A percentile compares a stretch with the other conserved stretches of the same genome.
Conservation (phyloP, 2,329 filamentous ascomycete species). For the Fusarium tupiense region DNA sequence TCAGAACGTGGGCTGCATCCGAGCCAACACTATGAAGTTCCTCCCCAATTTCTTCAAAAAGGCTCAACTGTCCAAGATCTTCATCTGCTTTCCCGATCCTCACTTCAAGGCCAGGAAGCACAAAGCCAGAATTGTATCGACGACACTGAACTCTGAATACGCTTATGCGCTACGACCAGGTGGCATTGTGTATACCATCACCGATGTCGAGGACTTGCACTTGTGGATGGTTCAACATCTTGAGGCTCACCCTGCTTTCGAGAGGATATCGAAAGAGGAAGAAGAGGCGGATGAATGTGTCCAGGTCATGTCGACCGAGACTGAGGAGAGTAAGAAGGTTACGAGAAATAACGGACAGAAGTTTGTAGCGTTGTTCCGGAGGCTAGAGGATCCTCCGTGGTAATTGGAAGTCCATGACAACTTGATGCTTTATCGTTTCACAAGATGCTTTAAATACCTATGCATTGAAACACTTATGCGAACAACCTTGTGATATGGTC, state of each 20-base stretch:
- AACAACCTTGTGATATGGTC: neutral
- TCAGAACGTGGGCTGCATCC: conserved; percentile 88
- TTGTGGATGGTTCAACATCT: conserved; percentile 93
- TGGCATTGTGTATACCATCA: conserved; percentile 94
- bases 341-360: conserved; percentile 89
- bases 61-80: conserved; percentile 86
- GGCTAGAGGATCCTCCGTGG: conserved; percentile 84
- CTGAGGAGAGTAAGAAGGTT: conserved; percentile 98
- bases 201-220: conserved; percentile 94
- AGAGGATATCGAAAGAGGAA: conserved; percentile 75
- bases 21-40: conserved; percentile 99
- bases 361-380: conserved; percentile 87
- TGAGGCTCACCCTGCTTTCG: conserved; percentile 79
- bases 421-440: neutral
- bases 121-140: conserved; percentile 93
- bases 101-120: conserved; percentile 98
- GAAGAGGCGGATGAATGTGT: conserved; percentile 77
- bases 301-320: conserved; percentile 79
- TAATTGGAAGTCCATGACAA: conserved; percentile 45
- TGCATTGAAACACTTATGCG: neutral
- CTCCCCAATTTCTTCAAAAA: conserved; percentile 95
- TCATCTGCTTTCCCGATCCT: conserved; percentile 97
- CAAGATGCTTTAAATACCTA: neutral
- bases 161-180: conserved; percentile 86
- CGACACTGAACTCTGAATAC: conserved; percentile 91